Evolutionary conservation across 2,329 filamentous ascomycete genomes (phyloP), one percentile per base, ranked within the genome.

Genomic region (Lecanicillium sp.): DNA sequence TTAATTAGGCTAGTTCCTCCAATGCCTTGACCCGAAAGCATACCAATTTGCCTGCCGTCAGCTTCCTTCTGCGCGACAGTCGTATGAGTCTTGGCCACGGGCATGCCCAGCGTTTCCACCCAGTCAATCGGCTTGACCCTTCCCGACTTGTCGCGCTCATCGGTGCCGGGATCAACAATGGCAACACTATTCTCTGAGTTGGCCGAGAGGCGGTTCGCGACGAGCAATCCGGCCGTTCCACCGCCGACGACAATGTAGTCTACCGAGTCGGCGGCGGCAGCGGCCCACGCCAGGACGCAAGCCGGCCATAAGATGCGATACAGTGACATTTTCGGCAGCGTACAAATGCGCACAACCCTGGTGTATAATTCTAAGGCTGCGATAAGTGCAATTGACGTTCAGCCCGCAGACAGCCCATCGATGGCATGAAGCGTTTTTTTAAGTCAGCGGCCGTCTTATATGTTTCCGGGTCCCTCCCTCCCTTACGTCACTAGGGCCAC

Each of bases 191-290:
- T 40, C n/a, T 20, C 31, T 5, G 17, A 7, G 19, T 42, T 32
- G 17, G 29, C 30, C 14, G 40, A 48, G 14, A 58, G 50, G 12
- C 52, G 72, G 56, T 79, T 75, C 1, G 78, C 77, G 29, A 81
- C 69, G 36, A 65, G 61, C 28, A 81, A 71, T 37, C 79, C 79
- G 36, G 70, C 76, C 5, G 77, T 73, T 45, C 79, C 79, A n/a
- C 62, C 72, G 4, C 79, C 79, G 20, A 80, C 68, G 22, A 83
- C 65, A 37, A 83, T 75, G 58, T 81, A 82, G 53, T 82, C 78
- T 48, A 40, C 32, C 12, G 6, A 15, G 17, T 9, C 17, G 14
- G 30, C 13, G 30, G 30, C 17, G 14, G 15, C 12, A 18, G 17
- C 9, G 4, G 30, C 15, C 5, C 15, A 17, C 14, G 14, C 12